Evolutionary conservation across 192 early-diverging fungal species (phyloP).

Genomic region (Linderina pennispora): DNA sequence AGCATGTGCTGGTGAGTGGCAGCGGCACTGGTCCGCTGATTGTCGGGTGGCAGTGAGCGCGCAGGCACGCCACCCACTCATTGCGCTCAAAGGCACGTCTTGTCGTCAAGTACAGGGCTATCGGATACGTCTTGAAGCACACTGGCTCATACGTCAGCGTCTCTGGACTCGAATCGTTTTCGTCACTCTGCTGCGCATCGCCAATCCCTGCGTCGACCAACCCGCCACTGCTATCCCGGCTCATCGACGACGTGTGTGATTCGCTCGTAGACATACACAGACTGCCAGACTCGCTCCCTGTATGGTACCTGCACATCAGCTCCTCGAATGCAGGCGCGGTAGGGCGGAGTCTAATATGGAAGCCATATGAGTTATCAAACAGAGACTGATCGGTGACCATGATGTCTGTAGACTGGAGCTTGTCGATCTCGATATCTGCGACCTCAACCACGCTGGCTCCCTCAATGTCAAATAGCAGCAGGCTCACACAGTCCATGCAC

Average conservation of each 20-base stretch:
- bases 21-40: slow-evolving; percentile 6
- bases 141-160: no score
- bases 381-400: slow-evolving; percentile 35
- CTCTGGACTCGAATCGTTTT: no score
- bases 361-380: slow-evolving; percentile 32
- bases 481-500: slow-evolving; percentile 19
- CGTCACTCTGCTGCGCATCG: no score
- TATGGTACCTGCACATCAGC: no score
- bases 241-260: no score
- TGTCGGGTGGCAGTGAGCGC: slow-evolving; percentile 9
- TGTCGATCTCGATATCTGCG: slow-evolving; percentile 23
- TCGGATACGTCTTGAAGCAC: no score
- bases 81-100: slow-evolving; percentile 30
- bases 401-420: slow-evolving; percentile 15
- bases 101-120: slow-evolving; percentile 24
- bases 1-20: neutral
- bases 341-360: slow-evolving; percentile 17
- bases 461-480: slow-evolving; percentile 33
- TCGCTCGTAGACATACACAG: no score
- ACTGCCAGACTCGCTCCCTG: no score
- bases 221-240: no score
- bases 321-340: no score
- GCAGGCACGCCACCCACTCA: slow-evolving; percentile 29
- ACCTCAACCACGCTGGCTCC: slow-evolving; percentile 17
- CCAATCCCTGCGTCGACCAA: no score